Conservation (phyloP, 495 filamentous ascomycete species). For the Apiosordaria backusii region DNA sequence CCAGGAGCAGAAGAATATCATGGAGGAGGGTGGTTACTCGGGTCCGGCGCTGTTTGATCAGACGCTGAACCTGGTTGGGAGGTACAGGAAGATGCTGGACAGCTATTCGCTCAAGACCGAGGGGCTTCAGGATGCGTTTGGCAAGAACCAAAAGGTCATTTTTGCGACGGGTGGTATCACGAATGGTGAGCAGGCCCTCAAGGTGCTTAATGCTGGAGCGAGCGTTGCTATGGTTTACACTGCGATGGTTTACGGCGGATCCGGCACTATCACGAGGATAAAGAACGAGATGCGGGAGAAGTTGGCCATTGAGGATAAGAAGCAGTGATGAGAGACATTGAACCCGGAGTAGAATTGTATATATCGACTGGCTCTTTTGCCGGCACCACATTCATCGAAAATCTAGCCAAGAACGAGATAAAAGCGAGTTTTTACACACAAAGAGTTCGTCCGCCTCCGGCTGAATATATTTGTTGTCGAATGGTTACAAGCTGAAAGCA, state of each 20-base stretch:
- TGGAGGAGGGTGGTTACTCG: constrained; percentile 83
- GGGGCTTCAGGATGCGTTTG: constrained; percentile 22
- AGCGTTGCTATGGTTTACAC: constrained; percentile 84
- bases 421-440: not conserved
- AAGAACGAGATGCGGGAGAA: constrained; percentile 76
- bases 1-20: constrained; percentile 62
- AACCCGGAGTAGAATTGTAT: not conserved
- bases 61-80: constrained; percentile 69
- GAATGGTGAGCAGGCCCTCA: constrained; percentile 73
- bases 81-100: constrained; percentile 75
- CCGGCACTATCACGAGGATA: constrained; percentile 79
- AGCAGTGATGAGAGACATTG: not conserved
- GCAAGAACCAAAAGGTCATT: constrained; percentile 64
- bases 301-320: constrained; percentile 21
- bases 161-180: constrained; percentile 92
- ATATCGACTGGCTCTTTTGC: not conserved
- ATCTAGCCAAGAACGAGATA: not conserved
- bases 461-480: not conserved
- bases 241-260: constrained; percentile 75
- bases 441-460: not conserved
- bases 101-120: constrained; percentile 33
- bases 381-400: too few species aligned
- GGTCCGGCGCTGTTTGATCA: constrained; percentile 81
- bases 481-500: not conserved
- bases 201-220: constrained; percentile 78